Conservation (phyloP, 352 stramenopile species). For the Hyaloperonospora brassicae region DNA sequence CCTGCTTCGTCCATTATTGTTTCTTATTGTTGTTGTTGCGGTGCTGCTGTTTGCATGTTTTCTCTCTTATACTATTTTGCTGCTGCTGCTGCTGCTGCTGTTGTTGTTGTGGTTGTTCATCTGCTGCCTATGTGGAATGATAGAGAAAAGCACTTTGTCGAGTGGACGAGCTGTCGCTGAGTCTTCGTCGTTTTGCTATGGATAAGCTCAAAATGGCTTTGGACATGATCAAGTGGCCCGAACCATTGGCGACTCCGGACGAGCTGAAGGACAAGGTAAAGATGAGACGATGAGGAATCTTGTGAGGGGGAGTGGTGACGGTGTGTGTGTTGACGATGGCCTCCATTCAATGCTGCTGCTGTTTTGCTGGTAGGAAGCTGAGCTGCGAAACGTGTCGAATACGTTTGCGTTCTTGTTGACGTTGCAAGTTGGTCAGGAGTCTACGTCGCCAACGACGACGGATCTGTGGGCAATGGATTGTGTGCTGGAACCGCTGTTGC, state of each 20-base stretch:
- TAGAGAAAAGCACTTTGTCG: conserved; percentile 40
- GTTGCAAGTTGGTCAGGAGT: conserved; percentile 47
- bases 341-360: background rate
- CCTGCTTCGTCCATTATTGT: no score
- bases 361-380: conserved; percentile 15
- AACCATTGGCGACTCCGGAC: conserved; percentile 23
- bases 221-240: conserved; percentile 41
- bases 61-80: background rate
- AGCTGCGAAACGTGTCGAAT: conserved; percentile 26
- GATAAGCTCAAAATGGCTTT: conserved; percentile 45
- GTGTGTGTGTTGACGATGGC: background rate
- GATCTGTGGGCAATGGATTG: conserved; percentile 63
- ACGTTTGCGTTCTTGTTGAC: conserved; percentile 49
- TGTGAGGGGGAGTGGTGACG: background rate
- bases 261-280: conserved; percentile 28
- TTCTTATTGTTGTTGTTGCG: background rate
- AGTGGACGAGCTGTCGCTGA: conserved; percentile 35
- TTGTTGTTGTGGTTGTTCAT: background rate
- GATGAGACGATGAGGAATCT: conserved; percentile 4
- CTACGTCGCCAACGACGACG: conserved; percentile 7
- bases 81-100: no score
- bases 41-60: no score
- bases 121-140: conserved; percentile 1
- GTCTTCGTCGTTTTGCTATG: conserved; percentile 45
- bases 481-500: conserved; percentile 43